A percentile compares a stretch with the other conserved stretches of the same genome.
These are phyloP conservation scores for Ophiostoma angusticollis DNA, from an alignment of 2,329 filamentous ascomycete genomes.

Conservation along the genomic window DNA sequence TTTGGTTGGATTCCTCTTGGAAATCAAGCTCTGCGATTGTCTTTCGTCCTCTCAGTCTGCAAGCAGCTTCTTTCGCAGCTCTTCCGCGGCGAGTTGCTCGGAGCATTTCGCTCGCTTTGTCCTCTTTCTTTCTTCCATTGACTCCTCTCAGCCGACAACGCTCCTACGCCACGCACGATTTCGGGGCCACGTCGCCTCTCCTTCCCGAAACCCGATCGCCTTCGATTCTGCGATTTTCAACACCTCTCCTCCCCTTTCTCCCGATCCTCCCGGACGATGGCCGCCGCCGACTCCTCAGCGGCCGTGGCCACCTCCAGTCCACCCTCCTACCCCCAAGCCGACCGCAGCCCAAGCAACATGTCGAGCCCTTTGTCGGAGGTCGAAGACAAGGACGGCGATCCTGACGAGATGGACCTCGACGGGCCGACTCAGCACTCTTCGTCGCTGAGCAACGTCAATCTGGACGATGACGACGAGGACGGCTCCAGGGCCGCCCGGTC, in stretches of 20 bases:
- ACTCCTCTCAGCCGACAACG: neutral
- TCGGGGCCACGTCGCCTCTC: neutral
- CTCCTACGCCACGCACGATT: neutral
- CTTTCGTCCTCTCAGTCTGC: neutral
- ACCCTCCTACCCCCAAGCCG: constrained; percentile 33
- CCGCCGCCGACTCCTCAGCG: constrained; percentile 35
- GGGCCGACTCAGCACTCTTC: constrained; percentile 18
- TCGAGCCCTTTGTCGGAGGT: constrained; percentile 92
- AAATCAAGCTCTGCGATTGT: neutral
- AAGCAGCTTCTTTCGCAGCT: constrained; percentile 3
- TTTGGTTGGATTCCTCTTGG: neutral
- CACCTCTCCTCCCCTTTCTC: neutral
- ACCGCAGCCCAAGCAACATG: constrained; percentile 53
- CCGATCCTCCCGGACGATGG: constrained; percentile 29
- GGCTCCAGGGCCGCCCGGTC: constrained; percentile 12
- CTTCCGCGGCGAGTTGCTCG: neutral
- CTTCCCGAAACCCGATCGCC: neutral
- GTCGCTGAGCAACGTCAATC: constrained; percentile 12
- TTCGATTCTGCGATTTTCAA: neutral
- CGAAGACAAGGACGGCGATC: constrained; percentile 63
- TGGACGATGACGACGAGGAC: constrained; percentile 15
- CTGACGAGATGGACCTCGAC: constrained; percentile 45
- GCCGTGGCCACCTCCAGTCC: constrained; percentile 37
- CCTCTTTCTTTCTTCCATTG: neutral
- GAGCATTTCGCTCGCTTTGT: neutral